These are phyloP conservation scores for Albugo candida DNA, from an alignment of 352 stramenopile species.

Conservation along the genomic window DNA sequence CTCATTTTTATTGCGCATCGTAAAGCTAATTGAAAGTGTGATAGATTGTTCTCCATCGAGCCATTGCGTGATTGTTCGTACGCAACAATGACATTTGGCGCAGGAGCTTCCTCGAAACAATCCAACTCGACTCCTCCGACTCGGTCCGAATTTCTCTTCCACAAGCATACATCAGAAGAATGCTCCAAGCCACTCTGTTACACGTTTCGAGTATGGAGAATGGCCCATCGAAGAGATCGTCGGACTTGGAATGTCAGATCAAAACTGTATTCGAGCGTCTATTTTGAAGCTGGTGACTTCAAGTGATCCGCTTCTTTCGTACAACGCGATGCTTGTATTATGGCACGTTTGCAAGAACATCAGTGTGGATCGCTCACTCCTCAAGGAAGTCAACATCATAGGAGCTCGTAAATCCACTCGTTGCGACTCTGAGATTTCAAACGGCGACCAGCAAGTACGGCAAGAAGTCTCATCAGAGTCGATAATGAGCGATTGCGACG, in stretches of 20 bases:
- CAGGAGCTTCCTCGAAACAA: slow-evolving; percentile 34
- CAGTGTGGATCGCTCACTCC: slow-evolving; percentile 5
- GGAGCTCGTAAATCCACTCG: neutral
- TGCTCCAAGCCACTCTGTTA: slow-evolving; percentile 59
- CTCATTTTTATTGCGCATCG: neutral
- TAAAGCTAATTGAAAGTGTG: neutral
- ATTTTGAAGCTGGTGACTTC: slow-evolving; percentile 2
- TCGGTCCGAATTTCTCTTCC: slow-evolving; percentile 17
- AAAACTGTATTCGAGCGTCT: neutral
- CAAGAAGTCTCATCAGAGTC: too few species aligned
- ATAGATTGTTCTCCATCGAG: neutral
- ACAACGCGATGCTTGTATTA: slow-evolving; percentile 1
- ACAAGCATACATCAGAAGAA: slow-evolving; percentile 21
- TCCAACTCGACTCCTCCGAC: too few species aligned
- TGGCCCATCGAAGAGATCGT: slow-evolving; percentile 58
- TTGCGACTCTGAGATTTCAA: neutral
- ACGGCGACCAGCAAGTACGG: neutral
- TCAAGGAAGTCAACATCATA: slow-evolving; percentile 4
- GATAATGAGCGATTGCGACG: too few species aligned
- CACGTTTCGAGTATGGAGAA: slow-evolving; percentile 40
- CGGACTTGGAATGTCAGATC: slow-evolving; percentile 16
- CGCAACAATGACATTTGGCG: neutral
- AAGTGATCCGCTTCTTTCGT: neutral
- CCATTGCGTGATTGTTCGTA: neutral
- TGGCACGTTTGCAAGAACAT: neutral